Evolutionary conservation across 345 rosid genomes (phyloP).

Genomic region (Eucalyptus shirleyi): DNA sequence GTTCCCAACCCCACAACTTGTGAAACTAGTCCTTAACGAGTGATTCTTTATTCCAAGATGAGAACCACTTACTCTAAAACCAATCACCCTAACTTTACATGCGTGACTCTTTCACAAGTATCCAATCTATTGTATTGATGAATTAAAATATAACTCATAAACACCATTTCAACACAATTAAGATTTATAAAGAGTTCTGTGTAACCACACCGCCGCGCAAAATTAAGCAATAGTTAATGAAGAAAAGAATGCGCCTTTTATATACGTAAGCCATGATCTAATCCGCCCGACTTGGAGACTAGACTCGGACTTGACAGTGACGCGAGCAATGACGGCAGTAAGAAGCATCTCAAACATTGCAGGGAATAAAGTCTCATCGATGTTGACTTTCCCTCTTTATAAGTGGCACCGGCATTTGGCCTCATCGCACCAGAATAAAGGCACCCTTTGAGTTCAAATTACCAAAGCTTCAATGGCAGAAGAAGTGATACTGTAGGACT

Average conservation of each 20-base stretch:
- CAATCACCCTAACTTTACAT: background rate
- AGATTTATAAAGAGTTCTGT: background rate
- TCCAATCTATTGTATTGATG: background rate
- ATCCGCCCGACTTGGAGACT: background rate
- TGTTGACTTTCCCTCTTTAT: background rate
- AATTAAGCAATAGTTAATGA: background rate
- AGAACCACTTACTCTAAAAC: fast-evolving
- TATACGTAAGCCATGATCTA: background rate
- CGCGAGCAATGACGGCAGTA: background rate
- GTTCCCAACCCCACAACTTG: too few relatives aligned
- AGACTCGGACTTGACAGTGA: background rate
- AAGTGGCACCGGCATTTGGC: background rate
- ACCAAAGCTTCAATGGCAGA: background rate
- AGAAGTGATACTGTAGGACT: background rate
- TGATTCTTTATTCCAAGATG: background rate
- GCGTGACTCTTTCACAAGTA: background rate
- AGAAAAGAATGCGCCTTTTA: background rate
- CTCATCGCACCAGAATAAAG: background rate
- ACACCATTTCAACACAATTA: background rate
- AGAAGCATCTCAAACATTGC: background rate
- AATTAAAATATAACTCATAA: background rate
- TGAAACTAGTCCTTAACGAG: fast-evolving
- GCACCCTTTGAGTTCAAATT: background rate
- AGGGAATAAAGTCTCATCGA: background rate
- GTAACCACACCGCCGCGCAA: background rate